These are phyloP conservation scores for Penicillium parvum DNA, from an alignment of 495 filamentous ascomycete species.

Conservation along the genomic window DNA sequence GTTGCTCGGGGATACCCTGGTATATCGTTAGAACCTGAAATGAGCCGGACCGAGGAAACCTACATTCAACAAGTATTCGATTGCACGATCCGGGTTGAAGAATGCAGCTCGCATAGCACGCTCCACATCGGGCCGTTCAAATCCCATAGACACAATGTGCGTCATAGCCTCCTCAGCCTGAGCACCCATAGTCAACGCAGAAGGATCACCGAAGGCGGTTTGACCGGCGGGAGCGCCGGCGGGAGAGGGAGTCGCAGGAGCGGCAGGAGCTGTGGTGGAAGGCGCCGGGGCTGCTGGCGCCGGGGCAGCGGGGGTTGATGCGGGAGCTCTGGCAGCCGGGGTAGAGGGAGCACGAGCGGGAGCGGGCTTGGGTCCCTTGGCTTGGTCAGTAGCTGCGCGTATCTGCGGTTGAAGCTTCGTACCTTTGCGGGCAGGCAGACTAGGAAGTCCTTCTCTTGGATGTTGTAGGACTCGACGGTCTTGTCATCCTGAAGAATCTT, in stretches of 20 bases:
- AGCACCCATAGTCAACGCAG: conserved; percentile 75
- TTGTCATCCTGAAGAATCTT: conserved; percentile 98
- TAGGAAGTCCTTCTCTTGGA: conserved; percentile 98
- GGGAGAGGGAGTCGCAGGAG: conserved; percentile 64
- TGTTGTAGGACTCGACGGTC: conserved; percentile 90
- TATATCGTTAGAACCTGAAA: conserved; percentile 8
- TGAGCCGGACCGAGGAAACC: conserved; percentile 25
- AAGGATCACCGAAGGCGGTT: conserved; percentile 65
- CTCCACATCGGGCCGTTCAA: conserved; percentile 78
- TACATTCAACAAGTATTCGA: conserved; percentile 90
- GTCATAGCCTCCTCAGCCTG: conserved; percentile 79
- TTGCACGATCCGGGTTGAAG: conserved; percentile 93
- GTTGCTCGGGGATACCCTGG: conserved; percentile 84
- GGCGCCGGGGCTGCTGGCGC: conserved; percentile 64
- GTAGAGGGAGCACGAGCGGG: conserved; percentile 57
- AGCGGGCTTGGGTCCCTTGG: conserved; percentile 61
- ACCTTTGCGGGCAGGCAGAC: conserved; percentile 98
- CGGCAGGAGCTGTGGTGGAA: too few relatives aligned
- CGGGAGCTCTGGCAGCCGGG: conserved; percentile 41
- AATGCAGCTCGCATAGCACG: conserved; percentile 93
- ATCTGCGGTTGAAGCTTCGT: conserved; percentile 8
- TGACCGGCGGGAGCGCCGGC: conserved; percentile 51
- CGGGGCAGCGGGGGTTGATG: conserved; percentile 50
- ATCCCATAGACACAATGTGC: conserved; percentile 98
- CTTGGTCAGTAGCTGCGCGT: conserved; percentile 4